Conservation (phyloP, 345 rosid species). For the Gossypium bickii region DNA sequence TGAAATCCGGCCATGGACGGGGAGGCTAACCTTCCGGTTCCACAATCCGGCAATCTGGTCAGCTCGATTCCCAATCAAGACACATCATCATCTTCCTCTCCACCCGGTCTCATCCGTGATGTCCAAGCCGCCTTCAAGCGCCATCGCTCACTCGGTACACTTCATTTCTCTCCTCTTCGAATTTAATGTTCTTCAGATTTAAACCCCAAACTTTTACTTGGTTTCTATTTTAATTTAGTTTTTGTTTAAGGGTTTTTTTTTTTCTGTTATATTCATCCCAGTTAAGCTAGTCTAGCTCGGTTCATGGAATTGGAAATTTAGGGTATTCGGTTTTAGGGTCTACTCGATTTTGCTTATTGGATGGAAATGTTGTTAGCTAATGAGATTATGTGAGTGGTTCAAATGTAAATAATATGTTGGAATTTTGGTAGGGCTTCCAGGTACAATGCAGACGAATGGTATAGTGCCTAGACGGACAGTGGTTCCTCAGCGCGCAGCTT, state of each 20-base stretch:
- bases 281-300: neutral
- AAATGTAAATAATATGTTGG: slow-evolving; percentile 2
- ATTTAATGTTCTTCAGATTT: neutral
- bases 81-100: slow-evolving; percentile 45
- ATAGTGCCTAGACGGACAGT: slow-evolving; percentile 12
- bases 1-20: slow-evolving; percentile 66
- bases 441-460: slow-evolving; percentile 11
- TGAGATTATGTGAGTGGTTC: neutral
- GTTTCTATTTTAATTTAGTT: neutral
- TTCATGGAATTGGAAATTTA: neutral
- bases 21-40: slow-evolving; percentile 83
- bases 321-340: neutral
- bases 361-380: neutral
- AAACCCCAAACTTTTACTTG: neutral
- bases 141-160: slow-evolving; percentile 73
- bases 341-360: neutral
- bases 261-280: neutral
- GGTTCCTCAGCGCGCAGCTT: slow-evolving; percentile 7
- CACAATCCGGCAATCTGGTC: slow-evolving; percentile 21
- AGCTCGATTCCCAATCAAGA: slow-evolving; percentile 37
- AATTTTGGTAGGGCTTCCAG: neutral
- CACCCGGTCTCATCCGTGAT: slow-evolving; percentile 61
- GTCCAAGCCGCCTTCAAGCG: slow-evolving; percentile 97
- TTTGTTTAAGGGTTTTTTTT: neutral
- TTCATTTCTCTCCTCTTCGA: neutral